Evolutionary conservation across 495 filamentous ascomycete species (phyloP).

Genomic region (Penicillium cataractarum): DNA sequence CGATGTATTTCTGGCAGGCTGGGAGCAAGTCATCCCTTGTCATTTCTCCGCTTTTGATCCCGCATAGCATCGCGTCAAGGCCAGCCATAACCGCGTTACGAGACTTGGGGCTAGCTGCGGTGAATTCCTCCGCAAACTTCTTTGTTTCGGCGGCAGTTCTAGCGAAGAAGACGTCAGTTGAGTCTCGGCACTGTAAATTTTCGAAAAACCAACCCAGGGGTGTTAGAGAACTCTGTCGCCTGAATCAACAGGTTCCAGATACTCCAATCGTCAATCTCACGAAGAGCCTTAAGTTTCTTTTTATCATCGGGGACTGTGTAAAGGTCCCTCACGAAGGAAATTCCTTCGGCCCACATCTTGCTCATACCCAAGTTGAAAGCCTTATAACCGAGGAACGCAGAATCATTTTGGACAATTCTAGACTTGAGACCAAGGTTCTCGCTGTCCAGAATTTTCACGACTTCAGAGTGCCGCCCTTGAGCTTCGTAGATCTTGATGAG

Average conservation of each 20-base stretch:
- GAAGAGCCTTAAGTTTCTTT: slow-evolving; percentile 37
- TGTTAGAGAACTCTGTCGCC: slow-evolving; percentile 34
- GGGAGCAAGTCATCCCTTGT: slow-evolving; percentile 42
- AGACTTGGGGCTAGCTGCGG: slow-evolving; percentile 42
- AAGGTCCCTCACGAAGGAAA: slow-evolving; percentile 45
- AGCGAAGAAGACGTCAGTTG: slow-evolving; percentile 15
- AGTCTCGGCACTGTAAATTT: neutral
- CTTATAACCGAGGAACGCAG: slow-evolving; percentile 51
- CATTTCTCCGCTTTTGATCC: slow-evolving; percentile 34
- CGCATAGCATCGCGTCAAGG: slow-evolving; percentile 33
- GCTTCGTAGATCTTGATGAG: slow-evolving; percentile 55
- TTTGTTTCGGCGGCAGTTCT: slow-evolving; percentile 38
- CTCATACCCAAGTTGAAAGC: slow-evolving; percentile 47
- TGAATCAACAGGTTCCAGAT: slow-evolving; percentile 54
- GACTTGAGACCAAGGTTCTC: slow-evolving; percentile 54
- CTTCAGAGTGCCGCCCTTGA: slow-evolving; percentile 50
- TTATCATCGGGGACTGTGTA: slow-evolving; percentile 41
- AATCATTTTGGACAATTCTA: slow-evolving; percentile 55
- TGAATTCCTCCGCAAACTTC: slow-evolving; percentile 41
- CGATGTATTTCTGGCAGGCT: slow-evolving; percentile 53
- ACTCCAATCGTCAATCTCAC: slow-evolving; percentile 59
- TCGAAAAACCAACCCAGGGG: slow-evolving; percentile 36
- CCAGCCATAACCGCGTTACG: slow-evolving; percentile 54
- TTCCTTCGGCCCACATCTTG: slow-evolving; percentile 50
- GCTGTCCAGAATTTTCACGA: slow-evolving; percentile 54